Evolutionary conservation across 2,329 filamentous ascomycete genomes (phyloP), one percentile per base, ranked within the genome.

Genomic region (Clonostachys sp.): DNA sequence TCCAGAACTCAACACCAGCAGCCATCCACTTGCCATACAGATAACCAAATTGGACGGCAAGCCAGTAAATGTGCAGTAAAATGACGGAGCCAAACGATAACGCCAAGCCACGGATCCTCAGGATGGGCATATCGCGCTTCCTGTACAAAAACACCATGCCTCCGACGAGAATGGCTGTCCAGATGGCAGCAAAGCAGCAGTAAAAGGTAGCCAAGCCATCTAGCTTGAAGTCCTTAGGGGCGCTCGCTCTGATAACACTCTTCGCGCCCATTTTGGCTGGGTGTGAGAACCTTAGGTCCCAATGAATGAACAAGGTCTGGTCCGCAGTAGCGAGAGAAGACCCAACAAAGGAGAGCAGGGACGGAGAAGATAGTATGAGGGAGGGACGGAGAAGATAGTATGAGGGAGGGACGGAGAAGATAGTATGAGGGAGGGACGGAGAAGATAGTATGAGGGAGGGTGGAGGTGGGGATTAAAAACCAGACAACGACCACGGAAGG

Each of bases 1-100:
- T 71, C 77, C 80, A 86, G 58, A 74, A 86, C 58, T 84, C 77
- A 10, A 71, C 67, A 12, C 73, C 65, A 44, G 74, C 75, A 0
- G 80, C 74, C 24, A 64, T 58, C 3, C 67, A 50, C 1, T 61
- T 55, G 1, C 66, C 67, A 18, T 70, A 46, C 2, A 63, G 52
- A 50, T 71, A 70, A 1, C 55, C 64, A 12, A 66, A 53, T 55
- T 72, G 67, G 4, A 65, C 66, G 2, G 63, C 59, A 7, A 64
- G 46, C 68, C 67, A 72, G 57, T 70, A 73, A 4, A 68, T 49
- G 45, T 73, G 70, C 5, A 73, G 62, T 17, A 68, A 51, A 5
- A 53, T 42, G 13, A 75, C 63, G 44, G 70, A 64, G 7, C 59
- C 52, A 34, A 73, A 63, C 4, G 70, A 71, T 7, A 74, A 50